Conservation (phyloP, 768 basidiomycete genomes). For the Lactarius deliciosus region DNA sequence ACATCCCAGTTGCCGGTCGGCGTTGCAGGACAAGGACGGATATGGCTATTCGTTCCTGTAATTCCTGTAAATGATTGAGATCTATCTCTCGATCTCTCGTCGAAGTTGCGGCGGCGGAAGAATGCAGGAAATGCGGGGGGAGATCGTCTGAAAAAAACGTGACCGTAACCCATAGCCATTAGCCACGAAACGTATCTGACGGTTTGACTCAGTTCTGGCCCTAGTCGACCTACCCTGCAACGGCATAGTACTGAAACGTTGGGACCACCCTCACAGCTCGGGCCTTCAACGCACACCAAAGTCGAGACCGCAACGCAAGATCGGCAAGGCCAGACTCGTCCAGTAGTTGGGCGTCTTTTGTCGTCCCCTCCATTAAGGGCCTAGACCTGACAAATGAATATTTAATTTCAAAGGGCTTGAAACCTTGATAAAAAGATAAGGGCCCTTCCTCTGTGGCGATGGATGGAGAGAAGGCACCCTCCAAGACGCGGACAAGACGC, state of each 20-base stretch:
- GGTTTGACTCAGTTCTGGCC: constrained; percentile 11
- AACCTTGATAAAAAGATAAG: constrained; percentile 5
- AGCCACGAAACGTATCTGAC: constrained; percentile 11
- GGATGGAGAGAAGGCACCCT: constrained; percentile 2
- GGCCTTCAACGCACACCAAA: neutral
- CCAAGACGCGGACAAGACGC: neutral
- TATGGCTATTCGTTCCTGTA: constrained; percentile 6
- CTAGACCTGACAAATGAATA: constrained; percentile 15
- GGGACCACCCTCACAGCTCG: neutral
- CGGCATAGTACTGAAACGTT: neutral
- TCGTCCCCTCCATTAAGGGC: constrained; percentile 1
- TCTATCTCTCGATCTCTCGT: constrained; percentile 20
- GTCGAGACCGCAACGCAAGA: constrained; percentile 18
- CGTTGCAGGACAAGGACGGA: neutral
- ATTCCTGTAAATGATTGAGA: neutral
- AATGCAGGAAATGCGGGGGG: constrained; percentile 11
- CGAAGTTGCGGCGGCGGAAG: constrained; percentile 2
- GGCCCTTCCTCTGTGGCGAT: neutral
- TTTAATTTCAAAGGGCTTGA: neutral
- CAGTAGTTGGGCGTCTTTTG: neutral
- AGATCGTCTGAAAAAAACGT: constrained; percentile 20
- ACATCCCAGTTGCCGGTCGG: neutral
- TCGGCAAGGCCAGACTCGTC: constrained; percentile 2
- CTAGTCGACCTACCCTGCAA: neutral
- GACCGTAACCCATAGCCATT: constrained; percentile 11